These are phyloP conservation scores for Castanea mollissima DNA, from an alignment of 306 rosid genomes.

Conservation along the genomic window DNA sequence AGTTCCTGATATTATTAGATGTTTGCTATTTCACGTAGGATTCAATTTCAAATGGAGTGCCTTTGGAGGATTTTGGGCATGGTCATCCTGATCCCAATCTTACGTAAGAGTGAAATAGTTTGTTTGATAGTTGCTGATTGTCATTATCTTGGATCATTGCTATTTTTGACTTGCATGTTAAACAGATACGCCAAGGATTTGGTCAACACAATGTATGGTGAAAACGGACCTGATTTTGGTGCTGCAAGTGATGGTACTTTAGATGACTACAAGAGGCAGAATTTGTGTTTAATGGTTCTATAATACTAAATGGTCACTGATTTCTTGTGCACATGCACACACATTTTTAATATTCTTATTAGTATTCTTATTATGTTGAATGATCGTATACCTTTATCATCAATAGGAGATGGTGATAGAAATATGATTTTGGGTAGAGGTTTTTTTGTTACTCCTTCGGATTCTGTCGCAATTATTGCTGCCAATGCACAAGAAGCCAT, in stretches of 20 bases:
- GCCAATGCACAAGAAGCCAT: constrained; percentile 90
- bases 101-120: constrained; percentile 54
- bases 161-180: constrained; percentile 25
- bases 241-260: constrained; percentile 97
- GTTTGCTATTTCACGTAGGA: constrained; percentile 56
- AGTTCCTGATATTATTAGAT: constrained; percentile 30
- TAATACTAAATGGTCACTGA: neutral
- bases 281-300: constrained; percentile 8
- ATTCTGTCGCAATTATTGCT: constrained; percentile 92
- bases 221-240: constrained; percentile 93
- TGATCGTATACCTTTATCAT: constrained; percentile 3
- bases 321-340: neutral
- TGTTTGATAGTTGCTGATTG: constrained; percentile 14
- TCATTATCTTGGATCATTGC: constrained; percentile 9
- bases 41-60: constrained; percentile 86
- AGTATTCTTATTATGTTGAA: neutral
- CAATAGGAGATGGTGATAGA: constrained; percentile 94
- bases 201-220: constrained; percentile 66
- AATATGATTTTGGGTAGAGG: constrained; percentile 90
- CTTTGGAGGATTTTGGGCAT: constrained; percentile 95
- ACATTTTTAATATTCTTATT: neutral
- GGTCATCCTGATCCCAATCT: constrained; percentile 99
- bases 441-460: constrained; percentile 97
- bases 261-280: constrained; percentile 5
- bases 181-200: constrained; percentile 94